These are phyloP conservation scores for Podospora anserina DNA, from an alignment of 495 filamentous ascomycete species.

Conservation along the genomic window DNA sequence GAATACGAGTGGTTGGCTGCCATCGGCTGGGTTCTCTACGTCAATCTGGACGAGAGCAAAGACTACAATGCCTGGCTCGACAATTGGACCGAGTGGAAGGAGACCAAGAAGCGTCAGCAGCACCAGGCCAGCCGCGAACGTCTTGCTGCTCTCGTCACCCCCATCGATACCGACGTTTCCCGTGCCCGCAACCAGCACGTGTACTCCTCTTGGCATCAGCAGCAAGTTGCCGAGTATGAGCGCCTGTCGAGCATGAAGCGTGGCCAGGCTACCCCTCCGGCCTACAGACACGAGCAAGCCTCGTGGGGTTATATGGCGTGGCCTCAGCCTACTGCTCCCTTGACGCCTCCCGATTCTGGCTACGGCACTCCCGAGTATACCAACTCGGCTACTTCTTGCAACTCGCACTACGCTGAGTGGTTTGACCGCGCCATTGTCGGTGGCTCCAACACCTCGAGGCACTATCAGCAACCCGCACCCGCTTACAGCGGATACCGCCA, in stretches of 20 bases:
- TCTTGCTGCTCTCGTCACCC: conserved; percentile 57
- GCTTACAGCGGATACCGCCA: conserved; percentile 53
- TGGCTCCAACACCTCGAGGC: conserved; percentile 30
- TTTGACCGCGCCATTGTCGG: conserved; percentile 39
- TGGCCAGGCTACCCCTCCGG: conserved; percentile 43
- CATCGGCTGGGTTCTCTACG: conserved; percentile 84
- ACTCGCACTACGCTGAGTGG: conserved; percentile 47
- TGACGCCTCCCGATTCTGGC: conserved; percentile 51
- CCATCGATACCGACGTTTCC: conserved; percentile 63
- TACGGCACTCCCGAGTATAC: conserved; percentile 51
- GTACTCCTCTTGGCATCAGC: conserved; percentile 52
- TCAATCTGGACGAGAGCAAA: conserved; percentile 75
- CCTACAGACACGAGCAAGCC: conserved; percentile 51
- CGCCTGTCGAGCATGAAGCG: conserved; percentile 41
- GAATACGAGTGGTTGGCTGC: conserved; percentile 88
- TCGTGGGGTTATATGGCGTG: conserved; percentile 36
- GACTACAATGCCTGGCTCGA: conserved; percentile 79
- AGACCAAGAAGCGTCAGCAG: conserved; percentile 53
- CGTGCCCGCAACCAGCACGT: conserved; percentile 35
- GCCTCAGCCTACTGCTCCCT: conserved; percentile 37
- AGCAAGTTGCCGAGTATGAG: conserved; percentile 51
- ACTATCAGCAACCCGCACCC: conserved; percentile 35
- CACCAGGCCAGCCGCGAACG: conserved; percentile 48
- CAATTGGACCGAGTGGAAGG: conserved; percentile 79
- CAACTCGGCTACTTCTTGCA: conserved; percentile 44